phyloP scores from a whole-genome alignment of 2,329 filamentous ascomycete genomes.

The Teratosphaeria gauchensis region DNA sequence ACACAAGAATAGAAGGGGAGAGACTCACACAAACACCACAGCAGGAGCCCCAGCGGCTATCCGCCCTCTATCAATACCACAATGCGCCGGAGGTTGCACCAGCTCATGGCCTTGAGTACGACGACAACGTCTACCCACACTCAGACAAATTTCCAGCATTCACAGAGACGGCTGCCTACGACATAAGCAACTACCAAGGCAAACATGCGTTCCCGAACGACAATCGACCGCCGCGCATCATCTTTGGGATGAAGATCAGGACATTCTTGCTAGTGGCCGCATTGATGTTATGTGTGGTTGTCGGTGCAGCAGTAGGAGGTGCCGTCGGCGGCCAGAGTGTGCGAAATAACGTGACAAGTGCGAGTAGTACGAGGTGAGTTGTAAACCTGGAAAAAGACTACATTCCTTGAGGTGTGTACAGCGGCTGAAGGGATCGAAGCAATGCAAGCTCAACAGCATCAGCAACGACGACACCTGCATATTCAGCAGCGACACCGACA shows the following conservation, averaged over 20 bases:
- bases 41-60: conserved; percentile 19
- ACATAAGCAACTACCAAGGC: conserved; percentile 12
- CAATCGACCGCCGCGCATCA: conserved; percentile 28
- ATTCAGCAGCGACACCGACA: conserved; percentile 22
- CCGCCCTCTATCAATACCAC: conserved; percentile 30
- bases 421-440: background rate
- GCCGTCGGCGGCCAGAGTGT: conserved; percentile 25
- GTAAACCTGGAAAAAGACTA: background rate
- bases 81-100: conserved; percentile 31
- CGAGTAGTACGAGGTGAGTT: conserved; percentile 4
- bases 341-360: conserved; percentile 6
- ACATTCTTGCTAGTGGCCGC: conserved; percentile 26
- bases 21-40: background rate
- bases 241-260: conserved; percentile 30
- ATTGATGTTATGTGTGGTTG: conserved; percentile 22
- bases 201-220: conserved; percentile 13
- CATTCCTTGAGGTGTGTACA: conserved; percentile 5
- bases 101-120: conserved; percentile 29
- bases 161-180: conserved; percentile 17
- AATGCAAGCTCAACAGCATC: conserved; percentile 6
- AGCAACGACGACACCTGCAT: conserved; percentile 13
- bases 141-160: conserved; percentile 30
- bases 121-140: conserved; percentile 25
- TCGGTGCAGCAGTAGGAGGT: conserved; percentile 29
- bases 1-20: background rate